These are phyloP conservation scores for Cystobasidium tubakii DNA, from an alignment of 768 basidiomycete genomes.

Conservation along the genomic window DNA sequence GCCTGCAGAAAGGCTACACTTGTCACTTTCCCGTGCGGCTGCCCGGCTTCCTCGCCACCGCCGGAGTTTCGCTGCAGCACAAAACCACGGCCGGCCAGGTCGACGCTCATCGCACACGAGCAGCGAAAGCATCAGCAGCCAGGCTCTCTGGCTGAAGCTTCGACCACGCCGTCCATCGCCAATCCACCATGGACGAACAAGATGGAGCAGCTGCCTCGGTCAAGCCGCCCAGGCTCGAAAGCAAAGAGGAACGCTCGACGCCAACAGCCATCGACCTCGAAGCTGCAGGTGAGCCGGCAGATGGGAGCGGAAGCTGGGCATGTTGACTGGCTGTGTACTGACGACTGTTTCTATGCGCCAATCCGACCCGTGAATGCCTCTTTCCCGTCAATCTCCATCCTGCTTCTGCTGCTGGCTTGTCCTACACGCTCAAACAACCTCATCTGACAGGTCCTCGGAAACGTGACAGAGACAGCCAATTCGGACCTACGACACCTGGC, in stretches of 20 bases:
- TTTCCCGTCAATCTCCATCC: not conserved
- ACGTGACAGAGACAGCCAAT: conserved; percentile 31
- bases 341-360: not conserved
- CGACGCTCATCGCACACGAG: not conserved
- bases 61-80: no score
- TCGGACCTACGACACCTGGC: conserved; percentile 27
- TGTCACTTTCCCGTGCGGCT: no score
- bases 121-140: not conserved
- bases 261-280: conserved; percentile 12
- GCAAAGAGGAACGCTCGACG: not conserved
- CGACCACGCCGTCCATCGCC: not conserved
- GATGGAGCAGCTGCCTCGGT: not conserved
- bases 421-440: not conserved
- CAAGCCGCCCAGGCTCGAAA: not conserved
- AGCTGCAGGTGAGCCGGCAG: not conserved
- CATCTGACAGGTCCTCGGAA: not conserved
- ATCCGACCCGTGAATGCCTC: not conserved
- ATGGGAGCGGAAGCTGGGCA: not conserved
- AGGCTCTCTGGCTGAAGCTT: not conserved
- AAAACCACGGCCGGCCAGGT: not conserved
- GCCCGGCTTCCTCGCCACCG: no score
- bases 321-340: not conserved
- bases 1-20: no score
- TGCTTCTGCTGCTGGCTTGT: not conserved
- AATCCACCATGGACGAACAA: not conserved